Conservation (phyloP, 2,329 filamentous ascomycete genomes). For the Plenodomus tracheiphilus region DNA sequence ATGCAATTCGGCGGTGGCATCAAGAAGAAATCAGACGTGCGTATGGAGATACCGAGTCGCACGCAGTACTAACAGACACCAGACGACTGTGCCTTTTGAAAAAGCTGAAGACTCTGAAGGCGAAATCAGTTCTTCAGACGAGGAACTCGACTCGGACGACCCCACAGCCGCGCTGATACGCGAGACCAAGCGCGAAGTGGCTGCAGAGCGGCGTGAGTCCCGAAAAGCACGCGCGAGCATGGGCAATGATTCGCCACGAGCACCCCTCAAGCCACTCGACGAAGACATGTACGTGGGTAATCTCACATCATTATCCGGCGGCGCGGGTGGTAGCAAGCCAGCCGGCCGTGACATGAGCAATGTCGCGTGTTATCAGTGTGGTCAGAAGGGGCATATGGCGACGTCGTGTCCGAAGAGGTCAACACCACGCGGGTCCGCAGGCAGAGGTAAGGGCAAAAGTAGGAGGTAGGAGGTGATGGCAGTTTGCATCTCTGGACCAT, state of each 20-base stretch:
- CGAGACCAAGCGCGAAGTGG: conserved; percentile 50
- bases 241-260: conserved; percentile 51
- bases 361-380: conserved; percentile 64
- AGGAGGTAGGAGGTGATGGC: conserved; percentile 19
- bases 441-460: conserved; percentile 27
- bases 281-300: conserved; percentile 66
- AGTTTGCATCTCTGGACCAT: not conserved
- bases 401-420: conserved; percentile 55
- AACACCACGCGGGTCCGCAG: conserved; percentile 26
- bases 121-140: conserved; percentile 37
- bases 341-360: conserved; percentile 34
- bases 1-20: conserved; percentile 58
- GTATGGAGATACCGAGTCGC: not conserved
- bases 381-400: conserved; percentile 63
- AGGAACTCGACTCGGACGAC: conserved; percentile 49
- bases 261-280: conserved; percentile 65
- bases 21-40: conserved; percentile 26
- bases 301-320: conserved; percentile 63
- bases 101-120: conserved; percentile 29
- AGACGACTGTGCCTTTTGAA: conserved; percentile 25
- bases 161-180: conserved; percentile 51
- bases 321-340: conserved; percentile 26
- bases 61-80: conserved; percentile 12
- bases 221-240: conserved; percentile 53
- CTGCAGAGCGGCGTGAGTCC: conserved; percentile 47